Evolutionary conservation across 108 stramenopile species (phyloP).

Genomic region (Cylindrotheca fusiformis): DNA sequence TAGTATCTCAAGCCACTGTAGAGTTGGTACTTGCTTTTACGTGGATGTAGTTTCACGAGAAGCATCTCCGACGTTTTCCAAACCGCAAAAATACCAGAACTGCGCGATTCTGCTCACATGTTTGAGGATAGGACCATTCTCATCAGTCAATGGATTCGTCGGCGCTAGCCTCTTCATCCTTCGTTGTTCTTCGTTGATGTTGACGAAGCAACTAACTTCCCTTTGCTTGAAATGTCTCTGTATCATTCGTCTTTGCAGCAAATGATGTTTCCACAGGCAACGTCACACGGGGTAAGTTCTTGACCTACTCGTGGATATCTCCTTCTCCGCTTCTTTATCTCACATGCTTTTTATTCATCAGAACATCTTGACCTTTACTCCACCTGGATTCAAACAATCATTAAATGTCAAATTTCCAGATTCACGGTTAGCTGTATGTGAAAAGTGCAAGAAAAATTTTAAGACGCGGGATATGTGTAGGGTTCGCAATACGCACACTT

Average conservation of each 20-base stretch:
- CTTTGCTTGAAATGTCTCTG: background rate
- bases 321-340: background rate
- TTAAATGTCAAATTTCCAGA: constrained; percentile 82
- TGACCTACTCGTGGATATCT: too few species aligned
- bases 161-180: too few species aligned
- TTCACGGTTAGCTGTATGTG: constrained; percentile 75
- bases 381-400: constrained; percentile 71
- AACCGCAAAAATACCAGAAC: too few species aligned
- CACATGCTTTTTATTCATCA: constrained; percentile 5
- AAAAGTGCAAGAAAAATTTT: constrained; percentile 86
- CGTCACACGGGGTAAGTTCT: constrained; percentile 52
- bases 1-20: too few species aligned
- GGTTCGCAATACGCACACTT: constrained; percentile 70
- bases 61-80: too few species aligned
- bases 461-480: constrained; percentile 82
- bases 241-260: constrained; percentile 28
- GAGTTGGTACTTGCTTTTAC: too few species aligned
- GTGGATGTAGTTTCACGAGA: too few species aligned
- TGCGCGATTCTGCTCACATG: too few species aligned
- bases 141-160: too few species aligned
- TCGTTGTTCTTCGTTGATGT: too few species aligned
- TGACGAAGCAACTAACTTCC: too few species aligned
- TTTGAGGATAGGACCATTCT: too few species aligned
- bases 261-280: constrained; percentile 59
- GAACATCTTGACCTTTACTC: constrained; percentile 60